phyloP scores from a whole-genome alignment of 108 stramenopile genomes.

The Mayamaea pseudoterrestris region DNA sequence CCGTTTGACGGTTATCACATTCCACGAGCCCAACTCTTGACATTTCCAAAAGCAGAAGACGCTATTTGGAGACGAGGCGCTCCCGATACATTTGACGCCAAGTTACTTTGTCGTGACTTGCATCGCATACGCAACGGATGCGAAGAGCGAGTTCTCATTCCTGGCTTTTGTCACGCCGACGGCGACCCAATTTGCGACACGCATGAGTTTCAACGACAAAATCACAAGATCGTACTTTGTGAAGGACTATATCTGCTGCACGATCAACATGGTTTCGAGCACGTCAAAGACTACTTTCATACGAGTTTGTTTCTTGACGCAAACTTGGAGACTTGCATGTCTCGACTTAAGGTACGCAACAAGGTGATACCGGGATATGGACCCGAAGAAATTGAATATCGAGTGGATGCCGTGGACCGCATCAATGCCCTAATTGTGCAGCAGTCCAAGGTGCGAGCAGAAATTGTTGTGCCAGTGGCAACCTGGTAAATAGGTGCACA shows the following conservation, averaged over 20 bases:
- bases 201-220: constrained; percentile 11
- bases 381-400: constrained; percentile 23
- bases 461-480: constrained; percentile 12
- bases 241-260: constrained; percentile 33
- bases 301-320: constrained; percentile 19
- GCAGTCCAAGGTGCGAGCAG: constrained; percentile 7
- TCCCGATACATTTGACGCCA: constrained; percentile 4
- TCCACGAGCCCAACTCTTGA: not conserved
- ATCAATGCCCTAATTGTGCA: constrained; percentile 16
- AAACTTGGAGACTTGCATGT: constrained; percentile 25
- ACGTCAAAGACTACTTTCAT: constrained; percentile 14
- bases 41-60: no score
- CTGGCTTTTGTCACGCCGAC: constrained; percentile 24
- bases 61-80: not conserved
- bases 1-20: not conserved
- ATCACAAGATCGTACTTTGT: constrained; percentile 19
- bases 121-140: not conserved
- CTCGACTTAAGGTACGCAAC: constrained; percentile 24
- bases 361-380: constrained; percentile 34
- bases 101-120: not conserved
- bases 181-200: constrained; percentile 21
- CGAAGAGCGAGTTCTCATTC: constrained; percentile 6
- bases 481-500: no score
- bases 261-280: constrained; percentile 28
- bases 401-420: constrained; percentile 28